These are phyloP conservation scores for Pseudopyricularia javanii DNA, from an alignment of 2,329 filamentous ascomycete species.

Conservation along the genomic window DNA sequence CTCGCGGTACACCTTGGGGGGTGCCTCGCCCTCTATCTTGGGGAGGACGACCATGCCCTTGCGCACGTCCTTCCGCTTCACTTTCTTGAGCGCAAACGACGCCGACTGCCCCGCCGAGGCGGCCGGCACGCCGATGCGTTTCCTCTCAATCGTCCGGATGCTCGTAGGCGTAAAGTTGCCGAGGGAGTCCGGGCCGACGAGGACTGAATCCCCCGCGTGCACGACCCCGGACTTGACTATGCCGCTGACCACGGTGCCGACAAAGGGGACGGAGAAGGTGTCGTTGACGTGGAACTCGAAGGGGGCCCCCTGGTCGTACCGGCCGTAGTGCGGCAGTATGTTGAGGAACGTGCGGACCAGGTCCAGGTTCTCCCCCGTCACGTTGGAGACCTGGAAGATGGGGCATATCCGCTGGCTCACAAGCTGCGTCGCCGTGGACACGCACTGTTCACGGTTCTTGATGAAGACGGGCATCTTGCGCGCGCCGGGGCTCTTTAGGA, in stretches of 20 bases:
- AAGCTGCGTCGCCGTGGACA: slow-evolving; percentile 93
- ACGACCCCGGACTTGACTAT: slow-evolving; percentile 82
- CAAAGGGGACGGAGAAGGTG: slow-evolving; percentile 94
- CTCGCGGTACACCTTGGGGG: slow-evolving; percentile 59
- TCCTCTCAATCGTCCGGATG: slow-evolving; percentile 87
- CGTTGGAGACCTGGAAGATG: slow-evolving; percentile 96
- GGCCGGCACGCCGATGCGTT: slow-evolving; percentile 77
- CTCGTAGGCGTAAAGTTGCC: slow-evolving; percentile 81
- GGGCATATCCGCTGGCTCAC: slow-evolving; percentile 92
- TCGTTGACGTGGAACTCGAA: slow-evolving; percentile 97
- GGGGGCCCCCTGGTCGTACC: slow-evolving; percentile 76
- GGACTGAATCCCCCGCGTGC: slow-evolving; percentile 78
- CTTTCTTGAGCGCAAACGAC: slow-evolving; percentile 78
- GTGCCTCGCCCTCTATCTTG: slow-evolving; percentile 60
- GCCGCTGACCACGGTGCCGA: slow-evolving; percentile 89
- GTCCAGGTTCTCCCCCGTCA: slow-evolving; percentile 83
- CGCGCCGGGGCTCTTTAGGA: slow-evolving; percentile 86
- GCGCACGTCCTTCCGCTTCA: slow-evolving; percentile 81
- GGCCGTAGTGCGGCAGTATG: slow-evolving; percentile 85
- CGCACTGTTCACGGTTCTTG: slow-evolving; percentile 78
- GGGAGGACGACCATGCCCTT: slow-evolving; percentile 97
- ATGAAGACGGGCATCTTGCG: slow-evolving; percentile 95
- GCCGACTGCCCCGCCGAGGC: slow-evolving; percentile 87
- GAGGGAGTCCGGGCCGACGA: slow-evolving; percentile 81
- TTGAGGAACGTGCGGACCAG: slow-evolving; percentile 89